These are phyloP conservation scores for Plantago lanceolata DNA, from an alignment of 305 asterid species.

Conservation along the genomic window DNA sequence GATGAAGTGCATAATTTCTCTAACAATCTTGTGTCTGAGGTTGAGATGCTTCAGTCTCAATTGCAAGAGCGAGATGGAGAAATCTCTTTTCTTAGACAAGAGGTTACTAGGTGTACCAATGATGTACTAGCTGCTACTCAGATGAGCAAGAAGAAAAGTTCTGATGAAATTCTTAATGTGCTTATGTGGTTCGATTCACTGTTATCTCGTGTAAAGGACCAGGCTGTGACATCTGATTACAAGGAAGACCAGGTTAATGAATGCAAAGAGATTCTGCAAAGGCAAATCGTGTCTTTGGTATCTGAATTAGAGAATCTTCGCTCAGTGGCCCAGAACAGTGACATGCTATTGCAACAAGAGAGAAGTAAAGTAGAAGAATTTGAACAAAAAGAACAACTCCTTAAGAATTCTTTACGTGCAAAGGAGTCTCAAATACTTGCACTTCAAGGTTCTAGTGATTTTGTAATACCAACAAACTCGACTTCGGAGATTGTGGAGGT, in stretches of 20 bases:
- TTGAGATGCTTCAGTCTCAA: conserved; percentile 93
- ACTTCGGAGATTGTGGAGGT: conserved; percentile 82
- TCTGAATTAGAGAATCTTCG: conserved; percentile 87
- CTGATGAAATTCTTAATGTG: conserved; percentile 66
- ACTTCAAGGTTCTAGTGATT: conserved; percentile 57
- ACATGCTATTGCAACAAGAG: conserved; percentile 61
- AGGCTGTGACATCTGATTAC: conserved; percentile 42
- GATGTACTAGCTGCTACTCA: conserved; percentile 72
- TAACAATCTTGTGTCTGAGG: conserved; percentile 81
- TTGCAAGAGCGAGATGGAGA: conserved; percentile 86
- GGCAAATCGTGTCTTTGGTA: conserved; percentile 54
- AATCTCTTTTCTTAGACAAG: conserved; percentile 94
- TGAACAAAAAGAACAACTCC: conserved; percentile 52
- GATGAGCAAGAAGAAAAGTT: conserved; percentile 51
- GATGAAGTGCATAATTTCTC: conserved; percentile 89
- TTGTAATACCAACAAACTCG: conserved; percentile 47
- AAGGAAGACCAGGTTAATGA: conserved; percentile 37
- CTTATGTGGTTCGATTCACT: conserved; percentile 65
- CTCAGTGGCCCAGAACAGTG: conserved; percentile 46
- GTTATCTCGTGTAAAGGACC: conserved; percentile 45
- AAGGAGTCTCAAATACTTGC: conserved; percentile 65
- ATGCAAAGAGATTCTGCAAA: conserved; percentile 54
- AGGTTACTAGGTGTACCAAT: conserved; percentile 91
- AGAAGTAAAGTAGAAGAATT: conserved; percentile 69
- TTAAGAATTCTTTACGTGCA: conserved; percentile 58